Evolutionary conservation across 805 yeast genomes (phyloP), one percentile per base, ranked within the genome.

Genomic region (Zygosaccharomyces bailii): DNA sequence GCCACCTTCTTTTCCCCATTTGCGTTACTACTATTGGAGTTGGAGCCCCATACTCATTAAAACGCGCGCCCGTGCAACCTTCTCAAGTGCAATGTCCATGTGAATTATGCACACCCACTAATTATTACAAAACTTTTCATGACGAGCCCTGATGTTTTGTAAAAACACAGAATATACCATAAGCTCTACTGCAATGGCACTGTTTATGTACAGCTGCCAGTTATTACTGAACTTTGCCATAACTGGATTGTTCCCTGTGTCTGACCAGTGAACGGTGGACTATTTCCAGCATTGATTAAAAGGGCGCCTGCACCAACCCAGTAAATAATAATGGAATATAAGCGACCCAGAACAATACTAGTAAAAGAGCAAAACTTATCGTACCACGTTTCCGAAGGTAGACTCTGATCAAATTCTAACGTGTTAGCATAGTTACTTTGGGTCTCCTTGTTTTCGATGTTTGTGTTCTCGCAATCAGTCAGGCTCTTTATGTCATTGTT

Each of bases 191-290:
- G 74, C 73, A 2, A 61, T 60, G 2, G 71, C 71, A n/a, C 72
- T 68, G 48, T 70, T 70, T 25, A 70, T 67, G 45, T 66, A 67
- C 62, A 70, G 54, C 52, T 70, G 74, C 74, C 74, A 70, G 21
- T 44, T 49, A 44, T 67, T 60, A 42, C 68, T 57, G 44, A 65
- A 70, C 34, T 47, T 58, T 19, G 52, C 43, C 29, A 46, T 32
- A 35, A 43, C 32, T 35, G 56, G 63, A 27, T 59, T 59, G 23
- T 49, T 46, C 17, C 59, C 61, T 3, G 55, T 43, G 2, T 53
- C 33, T 43, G 46, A 11, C 62, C 62, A 8, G 63, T 55, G 34
- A 42, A 59, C 17, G 63, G 63, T 9, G 63, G 54, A 9, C 37
- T 34, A 35, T 57, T 59, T 24, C 59, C 61, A 2, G 61, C 57